Evolutionary conservation across 106 monocot genomes (phyloP).

Genomic region (Allium sativum): DNA sequence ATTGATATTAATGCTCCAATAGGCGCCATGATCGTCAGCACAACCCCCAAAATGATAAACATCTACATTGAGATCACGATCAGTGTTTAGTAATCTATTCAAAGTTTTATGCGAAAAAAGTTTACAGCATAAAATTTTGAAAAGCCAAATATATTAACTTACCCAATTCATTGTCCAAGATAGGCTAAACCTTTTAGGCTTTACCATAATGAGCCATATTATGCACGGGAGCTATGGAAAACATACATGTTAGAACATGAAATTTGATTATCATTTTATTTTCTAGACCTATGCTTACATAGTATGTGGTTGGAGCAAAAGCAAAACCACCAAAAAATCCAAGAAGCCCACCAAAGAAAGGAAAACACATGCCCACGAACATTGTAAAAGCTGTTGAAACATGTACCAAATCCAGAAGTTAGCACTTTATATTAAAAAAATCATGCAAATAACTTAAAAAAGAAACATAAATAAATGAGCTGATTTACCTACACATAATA

Average conservation of each 20-base stretch:
- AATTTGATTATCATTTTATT: neutral
- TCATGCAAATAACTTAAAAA: neutral
- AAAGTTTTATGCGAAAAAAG: too few relatives aligned
- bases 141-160: neutral
- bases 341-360: slow-evolving; percentile 25
- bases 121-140: too few relatives aligned
- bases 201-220: slow-evolving; percentile 49
- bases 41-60: slow-evolving; percentile 21
- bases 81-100: too few relatives aligned
- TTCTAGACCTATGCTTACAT: neutral
- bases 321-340: slow-evolving; percentile 30
- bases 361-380: slow-evolving; percentile 17
- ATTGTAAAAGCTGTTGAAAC: slow-evolving; percentile 18
- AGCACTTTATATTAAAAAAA: neutral
- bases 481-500: neutral
- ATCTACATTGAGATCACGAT: too few relatives aligned
- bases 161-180: slow-evolving; percentile 38
- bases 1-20: slow-evolving; percentile 35
- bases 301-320: slow-evolving; percentile 29
- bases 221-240: slow-evolving; percentile 45
- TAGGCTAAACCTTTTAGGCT: slow-evolving; percentile 33
- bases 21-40: slow-evolving; percentile 26
- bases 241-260: neutral
- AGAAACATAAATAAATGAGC: neutral
- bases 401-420: neutral